Base-by-base conservation (phyloP, 2,329 filamentous ascomycete genomes). In the Stemphylium lycopersici region DNA sequence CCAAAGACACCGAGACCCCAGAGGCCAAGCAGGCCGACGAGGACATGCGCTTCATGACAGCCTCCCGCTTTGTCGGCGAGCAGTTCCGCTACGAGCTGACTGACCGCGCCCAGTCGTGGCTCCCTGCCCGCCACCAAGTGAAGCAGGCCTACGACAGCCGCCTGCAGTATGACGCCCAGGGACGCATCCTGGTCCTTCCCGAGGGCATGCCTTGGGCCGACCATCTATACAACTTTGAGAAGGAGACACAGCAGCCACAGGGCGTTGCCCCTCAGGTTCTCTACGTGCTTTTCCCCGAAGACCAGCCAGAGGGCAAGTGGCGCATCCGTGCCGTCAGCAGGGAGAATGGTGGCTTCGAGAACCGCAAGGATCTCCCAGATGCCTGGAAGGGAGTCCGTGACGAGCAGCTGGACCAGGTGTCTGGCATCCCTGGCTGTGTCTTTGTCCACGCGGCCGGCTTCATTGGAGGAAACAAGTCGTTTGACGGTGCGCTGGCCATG, bases 391-490 rank as follows among this genome's bases (percentile, higher is more conserved):
- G 95, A 6, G 87, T 96, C 62, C 84, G 95, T 36, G 95, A 98
- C 71, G 87, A 89, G 65, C 87, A 93, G 76, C 81, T 99, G 48
- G 91, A 93, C 75, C 83, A 84, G 64, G 82, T 92, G 13, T 79
- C 84, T 20, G 87, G 87, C 32, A 81, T 91, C 24, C 79, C 81
- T 4, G 91, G 93, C 6, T 88, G 90, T 59, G 88, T 99, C 24
- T 99, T 99, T 74, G 90, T 97, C 26, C 95, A 99, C 74, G 93
- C 93, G 3, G 88, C 89, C 48, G 95, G 95, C 24, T 99, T 99
- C 78, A 98, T 98, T 71, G 95, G 95, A 15, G 95, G 95, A 2
- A 96, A 97, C 78, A 89, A 90, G 82, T 96, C 90, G 0, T 95
- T 90, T 68, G 91, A 96, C 58, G 95, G 95, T 26, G 93, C 87